Percentiles rank a stretch among this genome's conserved stretches.
Conservation (phyloP, 345 rosid genomes). For the Eucalyptus guilfoylei region DNA sequence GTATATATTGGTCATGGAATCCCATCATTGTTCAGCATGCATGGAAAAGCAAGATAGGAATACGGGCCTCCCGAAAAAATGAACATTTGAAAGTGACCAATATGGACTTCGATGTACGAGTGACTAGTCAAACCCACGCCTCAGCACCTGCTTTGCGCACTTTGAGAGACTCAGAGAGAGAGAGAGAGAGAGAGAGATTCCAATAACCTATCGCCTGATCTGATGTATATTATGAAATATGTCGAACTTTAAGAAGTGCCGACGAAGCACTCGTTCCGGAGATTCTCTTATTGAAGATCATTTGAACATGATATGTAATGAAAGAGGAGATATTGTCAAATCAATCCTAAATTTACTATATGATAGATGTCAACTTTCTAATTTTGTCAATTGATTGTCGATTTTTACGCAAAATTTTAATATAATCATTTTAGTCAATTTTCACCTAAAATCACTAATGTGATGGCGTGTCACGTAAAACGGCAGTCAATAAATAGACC, state of each 20-base stretch:
- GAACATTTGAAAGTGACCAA: not conserved
- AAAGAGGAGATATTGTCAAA: not conserved
- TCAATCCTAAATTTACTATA: not conserved
- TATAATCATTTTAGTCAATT: accelerated
- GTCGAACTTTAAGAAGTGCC: not conserved
- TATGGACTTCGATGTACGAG: not conserved
- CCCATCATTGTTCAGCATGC: not conserved
- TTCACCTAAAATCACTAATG: not conserved
- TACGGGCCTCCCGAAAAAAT: not conserved
- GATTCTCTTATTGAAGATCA: not conserved
- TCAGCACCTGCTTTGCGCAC: not conserved
- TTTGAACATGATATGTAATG: not conserved
- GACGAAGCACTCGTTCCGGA: not conserved
- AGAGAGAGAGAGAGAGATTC: not conserved
- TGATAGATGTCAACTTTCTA: accelerated
- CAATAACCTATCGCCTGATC: not conserved
- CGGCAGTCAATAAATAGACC: accelerated
- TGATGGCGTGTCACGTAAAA: accelerated
- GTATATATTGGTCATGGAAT: not conserved
- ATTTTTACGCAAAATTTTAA: not conserved
- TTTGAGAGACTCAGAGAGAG: not conserved
- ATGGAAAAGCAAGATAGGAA: not conserved
- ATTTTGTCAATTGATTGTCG: accelerated
- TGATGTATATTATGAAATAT: not conserved
- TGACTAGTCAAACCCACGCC: not conserved